phyloP scores from a whole-genome alignment of 495 filamentous ascomycete genomes.

The Penicillium cataractarum region DNA sequence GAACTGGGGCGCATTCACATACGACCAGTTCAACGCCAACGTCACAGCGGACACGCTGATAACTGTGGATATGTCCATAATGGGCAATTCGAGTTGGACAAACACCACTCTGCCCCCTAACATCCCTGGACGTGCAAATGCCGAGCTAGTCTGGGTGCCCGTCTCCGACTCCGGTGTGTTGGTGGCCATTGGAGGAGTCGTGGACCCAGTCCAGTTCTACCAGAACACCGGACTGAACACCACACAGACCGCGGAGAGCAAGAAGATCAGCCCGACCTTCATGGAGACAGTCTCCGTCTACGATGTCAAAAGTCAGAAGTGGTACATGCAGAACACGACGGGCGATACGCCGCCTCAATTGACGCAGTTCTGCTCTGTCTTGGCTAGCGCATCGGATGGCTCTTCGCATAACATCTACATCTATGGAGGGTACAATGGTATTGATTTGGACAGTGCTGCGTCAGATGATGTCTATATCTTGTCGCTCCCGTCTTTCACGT shows the following conservation, averaged over 20 bases:
- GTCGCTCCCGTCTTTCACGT: conserved; percentile 76
- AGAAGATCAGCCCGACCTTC: conserved; percentile 58
- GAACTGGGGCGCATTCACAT: conserved; percentile 51
- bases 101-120: conserved; percentile 57
- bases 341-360: conserved; percentile 55
- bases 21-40: conserved; percentile 35
- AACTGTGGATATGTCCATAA: conserved; percentile 59
- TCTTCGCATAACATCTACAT: conserved; percentile 75
- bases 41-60: conserved; percentile 52
- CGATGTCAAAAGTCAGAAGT: conserved; percentile 57
- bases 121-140: conserved; percentile 59
- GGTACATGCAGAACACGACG: conserved; percentile 63
- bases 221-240: conserved; percentile 24
- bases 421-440: conserved; percentile 69
- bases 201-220: conserved; percentile 49
- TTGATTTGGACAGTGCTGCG: conserved; percentile 36
- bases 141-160: conserved; percentile 73
- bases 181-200: conserved; percentile 69
- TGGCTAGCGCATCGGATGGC: conserved; percentile 61
- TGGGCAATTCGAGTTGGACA: conserved; percentile 53
- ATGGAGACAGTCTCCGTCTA: conserved; percentile 71
- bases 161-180: conserved; percentile 64
- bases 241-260: conserved; percentile 45
- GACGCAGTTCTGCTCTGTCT: conserved; percentile 67
- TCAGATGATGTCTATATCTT: conserved; percentile 74